phyloP scores from a whole-genome alignment of 306 rosid genomes.

The Pyrus communis region DNA sequence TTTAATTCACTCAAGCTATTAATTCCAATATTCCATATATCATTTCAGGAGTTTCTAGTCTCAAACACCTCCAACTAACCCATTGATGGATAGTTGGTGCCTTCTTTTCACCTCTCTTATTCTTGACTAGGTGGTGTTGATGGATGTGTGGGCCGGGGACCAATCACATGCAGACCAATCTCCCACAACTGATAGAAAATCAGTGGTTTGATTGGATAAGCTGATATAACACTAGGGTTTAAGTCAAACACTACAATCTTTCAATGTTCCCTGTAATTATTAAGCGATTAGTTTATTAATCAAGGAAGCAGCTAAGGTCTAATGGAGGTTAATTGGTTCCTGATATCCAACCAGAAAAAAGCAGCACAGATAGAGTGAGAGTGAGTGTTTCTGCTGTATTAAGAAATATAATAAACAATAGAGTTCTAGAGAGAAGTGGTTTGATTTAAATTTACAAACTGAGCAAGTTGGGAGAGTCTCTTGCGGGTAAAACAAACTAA shows the following conservation, averaged over 20 bases:
- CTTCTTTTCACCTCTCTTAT: slow-evolving; percentile 26
- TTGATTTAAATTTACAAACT: neutral
- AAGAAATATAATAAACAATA: slow-evolving; percentile 21
- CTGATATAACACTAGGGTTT: slow-evolving; percentile 2
- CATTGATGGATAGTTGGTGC: slow-evolving; percentile 34
- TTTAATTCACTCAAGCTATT: neutral
- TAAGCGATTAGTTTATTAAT: slow-evolving; percentile 12
- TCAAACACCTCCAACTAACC: slow-evolving; percentile 28
- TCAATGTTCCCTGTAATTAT: slow-evolving; percentile 29
- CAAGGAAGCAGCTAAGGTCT: slow-evolving; percentile 13
- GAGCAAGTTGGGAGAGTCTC: slow-evolving; percentile 17
- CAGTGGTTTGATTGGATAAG: slow-evolving; percentile 24
- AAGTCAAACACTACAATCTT: slow-evolving; percentile 32
- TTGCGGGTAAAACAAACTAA: slow-evolving; percentile 28
- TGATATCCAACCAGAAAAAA: slow-evolving; percentile 23
- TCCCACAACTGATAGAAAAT: slow-evolving; percentile 14
- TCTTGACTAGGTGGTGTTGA: slow-evolving; percentile 21
- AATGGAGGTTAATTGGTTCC: slow-evolving; percentile 22
- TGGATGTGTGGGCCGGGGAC: slow-evolving; percentile 26
- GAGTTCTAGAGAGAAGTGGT: slow-evolving; percentile 13
- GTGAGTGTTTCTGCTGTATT: neutral
- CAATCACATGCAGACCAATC: slow-evolving; percentile 28
- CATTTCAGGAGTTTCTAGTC: slow-evolving; percentile 13
- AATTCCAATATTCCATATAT: neutral
- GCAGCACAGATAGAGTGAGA: slow-evolving; percentile 9